Conservation (phyloP, 129 eudicot species). For the Flaveria ramosissima region DNA sequence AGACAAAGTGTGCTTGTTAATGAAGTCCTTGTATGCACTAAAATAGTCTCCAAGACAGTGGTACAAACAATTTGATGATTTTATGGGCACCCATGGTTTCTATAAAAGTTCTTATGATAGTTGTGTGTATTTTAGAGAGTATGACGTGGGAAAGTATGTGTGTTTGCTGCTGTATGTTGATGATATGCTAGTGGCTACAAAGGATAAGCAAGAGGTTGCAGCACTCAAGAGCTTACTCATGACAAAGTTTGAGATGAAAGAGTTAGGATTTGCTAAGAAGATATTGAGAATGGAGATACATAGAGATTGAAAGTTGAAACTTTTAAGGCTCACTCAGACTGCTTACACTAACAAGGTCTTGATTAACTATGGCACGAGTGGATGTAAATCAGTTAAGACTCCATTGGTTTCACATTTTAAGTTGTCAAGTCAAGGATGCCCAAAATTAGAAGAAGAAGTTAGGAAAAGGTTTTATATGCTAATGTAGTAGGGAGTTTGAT, state of each 20-base stretch:
- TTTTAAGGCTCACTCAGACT: background rate
- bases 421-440: background rate
- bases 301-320: background rate
- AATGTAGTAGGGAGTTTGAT: background rate
- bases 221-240: no score
- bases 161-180: background rate
- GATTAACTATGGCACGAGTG: background rate
- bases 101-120: background rate
- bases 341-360: background rate
- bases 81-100: background rate
- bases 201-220: no score
- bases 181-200: background rate
- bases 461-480: background rate
- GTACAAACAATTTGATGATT: background rate
- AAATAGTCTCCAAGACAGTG: no score
- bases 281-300: background rate
- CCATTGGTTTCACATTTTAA: background rate
- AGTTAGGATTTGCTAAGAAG: background rate
- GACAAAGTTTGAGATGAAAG: background rate
- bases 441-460: background rate
- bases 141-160: no score
- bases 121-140: background rate
- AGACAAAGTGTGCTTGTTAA: background rate
- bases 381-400: background rate
- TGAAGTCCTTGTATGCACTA: background rate